Percentiles rank a stretch among this genome's conserved stretches.
These are phyloP conservation scores for Actinidia polygama DNA, from an alignment of 179 eudicot genomes.

Conservation along the genomic window DNA sequence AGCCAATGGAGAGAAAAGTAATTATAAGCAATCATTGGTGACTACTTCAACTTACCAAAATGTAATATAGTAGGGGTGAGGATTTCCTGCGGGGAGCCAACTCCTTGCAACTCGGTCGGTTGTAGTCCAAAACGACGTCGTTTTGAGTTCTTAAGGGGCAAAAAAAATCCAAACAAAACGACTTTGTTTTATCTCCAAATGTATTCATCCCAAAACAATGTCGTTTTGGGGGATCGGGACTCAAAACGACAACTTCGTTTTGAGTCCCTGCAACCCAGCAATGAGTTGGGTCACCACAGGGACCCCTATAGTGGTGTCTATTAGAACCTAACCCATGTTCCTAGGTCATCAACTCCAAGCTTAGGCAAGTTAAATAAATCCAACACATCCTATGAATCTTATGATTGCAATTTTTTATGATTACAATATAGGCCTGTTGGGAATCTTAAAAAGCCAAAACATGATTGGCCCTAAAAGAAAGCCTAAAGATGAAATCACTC, in stretches of 20 bases:
- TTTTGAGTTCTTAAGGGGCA: too few relatives aligned
- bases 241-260: too few relatives aligned
- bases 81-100: too few relatives aligned
- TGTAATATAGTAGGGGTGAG: too few relatives aligned
- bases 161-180: too few relatives aligned
- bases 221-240: too few relatives aligned
- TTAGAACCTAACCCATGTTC: constrained; percentile 9
- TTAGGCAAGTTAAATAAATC: background rate
- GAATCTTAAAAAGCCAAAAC: constrained; percentile 3
- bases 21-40: background rate
- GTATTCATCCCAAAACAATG: too few relatives aligned
- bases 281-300: too few relatives aligned
- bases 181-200: too few relatives aligned
- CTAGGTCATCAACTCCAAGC: background rate
- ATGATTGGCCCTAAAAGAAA: constrained; percentile 7
- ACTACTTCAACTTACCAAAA: background rate
- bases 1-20: background rate
- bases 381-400: background rate
- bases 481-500: constrained; percentile 4
- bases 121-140: too few relatives aligned
- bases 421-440: background rate
- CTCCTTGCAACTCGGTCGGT: too few relatives aligned
- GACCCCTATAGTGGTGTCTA: background rate
- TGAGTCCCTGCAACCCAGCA: too few relatives aligned
- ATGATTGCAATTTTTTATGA: background rate